Percentiles rank a stretch among this genome's conserved stretches.
Conservation (phyloP, 2,329 filamentous ascomycete species). For the Microdochium paspali region DNA sequence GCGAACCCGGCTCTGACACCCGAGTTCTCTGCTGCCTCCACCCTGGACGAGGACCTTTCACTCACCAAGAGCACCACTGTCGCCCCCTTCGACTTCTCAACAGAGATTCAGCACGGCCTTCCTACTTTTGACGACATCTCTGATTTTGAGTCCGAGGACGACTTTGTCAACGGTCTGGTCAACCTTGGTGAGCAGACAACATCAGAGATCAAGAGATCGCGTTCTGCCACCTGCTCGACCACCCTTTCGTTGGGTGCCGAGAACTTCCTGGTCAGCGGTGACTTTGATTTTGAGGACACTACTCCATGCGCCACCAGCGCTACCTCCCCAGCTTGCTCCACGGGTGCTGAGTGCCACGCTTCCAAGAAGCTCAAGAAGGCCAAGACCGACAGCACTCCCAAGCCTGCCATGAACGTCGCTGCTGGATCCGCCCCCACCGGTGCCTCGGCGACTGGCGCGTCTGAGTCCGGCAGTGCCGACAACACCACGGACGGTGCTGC, state of each 20-base stretch:
- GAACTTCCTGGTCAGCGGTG: constrained; percentile 64
- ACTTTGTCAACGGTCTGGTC: constrained; percentile 67
- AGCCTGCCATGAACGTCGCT: constrained; percentile 34
- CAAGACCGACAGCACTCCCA: constrained; percentile 33
- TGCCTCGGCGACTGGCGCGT: constrained; percentile 21
- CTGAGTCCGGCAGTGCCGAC: constrained; percentile 22
- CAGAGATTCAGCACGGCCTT: constrained; percentile 45
- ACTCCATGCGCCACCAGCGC: constrained; percentile 51
- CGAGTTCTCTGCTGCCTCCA: constrained; percentile 38
- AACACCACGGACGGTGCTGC: constrained; percentile 27
- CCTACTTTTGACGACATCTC: constrained; percentile 78
- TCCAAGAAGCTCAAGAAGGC: constrained; percentile 50
- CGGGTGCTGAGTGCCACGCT: constrained; percentile 33
- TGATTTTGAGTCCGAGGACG: constrained; percentile 85
- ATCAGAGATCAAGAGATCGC: constrained; percentile 59
- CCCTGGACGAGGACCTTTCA: constrained; percentile 46
- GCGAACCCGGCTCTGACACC: constrained; percentile 17
- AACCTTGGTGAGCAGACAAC: constrained; percentile 49
- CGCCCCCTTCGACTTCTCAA: constrained; percentile 39
- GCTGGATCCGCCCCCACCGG: constrained; percentile 24
- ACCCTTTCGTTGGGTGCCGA: constrained; percentile 64
- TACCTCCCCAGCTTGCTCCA: constrained; percentile 50
- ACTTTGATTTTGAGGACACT: constrained; percentile 64
- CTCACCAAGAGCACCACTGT: constrained; percentile 15
- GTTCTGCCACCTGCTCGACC: constrained; percentile 58